These are phyloP conservation scores for Cercis canadensis DNA, from an alignment of 306 rosid genomes.

Conservation along the genomic window DNA sequence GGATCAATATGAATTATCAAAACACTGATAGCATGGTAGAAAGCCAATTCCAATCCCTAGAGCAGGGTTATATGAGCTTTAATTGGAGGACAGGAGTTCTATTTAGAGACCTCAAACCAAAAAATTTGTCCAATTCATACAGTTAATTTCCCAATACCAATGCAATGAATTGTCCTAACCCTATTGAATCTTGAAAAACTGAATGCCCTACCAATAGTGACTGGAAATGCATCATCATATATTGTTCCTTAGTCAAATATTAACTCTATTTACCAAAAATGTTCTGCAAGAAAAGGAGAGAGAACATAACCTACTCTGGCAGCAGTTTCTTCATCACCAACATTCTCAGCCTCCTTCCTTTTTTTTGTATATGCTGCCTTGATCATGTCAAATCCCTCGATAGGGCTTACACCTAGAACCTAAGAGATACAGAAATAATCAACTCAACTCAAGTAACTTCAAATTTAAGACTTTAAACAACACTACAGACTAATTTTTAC, in stretches of 20 bases:
- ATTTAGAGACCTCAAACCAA: constrained; percentile 8
- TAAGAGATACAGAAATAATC: constrained; percentile 29
- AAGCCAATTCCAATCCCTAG: not conserved
- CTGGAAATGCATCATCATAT: not conserved
- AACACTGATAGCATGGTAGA: not conserved
- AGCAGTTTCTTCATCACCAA: constrained; percentile 81
- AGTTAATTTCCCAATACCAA: constrained; percentile 15
- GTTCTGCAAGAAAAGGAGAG: not conserved
- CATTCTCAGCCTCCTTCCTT: constrained; percentile 78
- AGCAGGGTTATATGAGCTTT: not conserved
- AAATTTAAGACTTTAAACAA: not conserved
- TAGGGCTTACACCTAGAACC: constrained; percentile 90
- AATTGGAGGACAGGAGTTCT: not conserved
- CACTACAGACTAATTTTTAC: constrained; percentile 33
- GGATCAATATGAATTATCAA: not conserved
- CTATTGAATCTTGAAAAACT: constrained; percentile 12
- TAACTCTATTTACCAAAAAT: not conserved
- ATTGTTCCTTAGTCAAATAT: not conserved
- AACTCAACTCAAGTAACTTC: constrained; percentile 14
- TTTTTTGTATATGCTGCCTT: constrained; percentile 70
- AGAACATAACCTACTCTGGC: constrained; percentile 60
- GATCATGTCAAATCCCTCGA: constrained; percentile 76
- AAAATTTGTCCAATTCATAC: constrained; percentile 5
- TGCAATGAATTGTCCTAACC: constrained; percentile 19
- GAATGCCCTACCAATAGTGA: not conserved